These are phyloP conservation scores for Spatholobus suberectus DNA, from an alignment of 306 rosid genomes.

Conservation along the genomic window DNA sequence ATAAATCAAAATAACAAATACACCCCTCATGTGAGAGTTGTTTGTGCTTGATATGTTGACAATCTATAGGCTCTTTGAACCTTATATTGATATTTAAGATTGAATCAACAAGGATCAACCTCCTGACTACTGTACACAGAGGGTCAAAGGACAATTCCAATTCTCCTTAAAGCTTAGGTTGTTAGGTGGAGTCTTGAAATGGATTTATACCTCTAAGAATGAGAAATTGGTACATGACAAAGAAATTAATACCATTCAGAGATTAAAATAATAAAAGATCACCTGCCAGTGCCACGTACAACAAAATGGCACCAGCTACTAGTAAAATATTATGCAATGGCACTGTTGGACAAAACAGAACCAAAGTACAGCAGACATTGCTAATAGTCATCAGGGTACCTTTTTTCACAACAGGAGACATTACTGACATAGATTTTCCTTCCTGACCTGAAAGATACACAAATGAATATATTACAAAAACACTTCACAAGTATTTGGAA, in stretches of 20 bases:
- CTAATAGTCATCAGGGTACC: slow-evolving; percentile 61
- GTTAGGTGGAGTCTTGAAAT: not conserved
- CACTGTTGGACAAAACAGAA: slow-evolving; percentile 28
- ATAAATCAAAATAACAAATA: slow-evolving; percentile 8
- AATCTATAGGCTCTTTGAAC: not conserved
- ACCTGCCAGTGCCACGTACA: not conserved
- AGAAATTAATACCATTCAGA: not conserved
- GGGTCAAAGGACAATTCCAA: not conserved
- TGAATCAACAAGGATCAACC: not conserved
- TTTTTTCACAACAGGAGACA: slow-evolving; percentile 75
- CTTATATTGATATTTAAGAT: not conserved
- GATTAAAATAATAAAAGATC: not conserved
- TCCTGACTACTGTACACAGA: not conserved
- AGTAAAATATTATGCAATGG: slow-evolving; percentile 15
- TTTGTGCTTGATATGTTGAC: not conserved
- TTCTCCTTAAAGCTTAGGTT: not conserved
- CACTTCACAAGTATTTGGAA: slow-evolving; percentile 28
- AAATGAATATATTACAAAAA: slow-evolving; percentile 33
- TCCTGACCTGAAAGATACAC: slow-evolving; percentile 75
- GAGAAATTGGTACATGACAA: not conserved
- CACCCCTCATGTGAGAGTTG: not conserved
- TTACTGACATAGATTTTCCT: slow-evolving; percentile 75
- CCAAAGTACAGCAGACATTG: slow-evolving; percentile 37
- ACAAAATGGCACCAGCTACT: slow-evolving; percentile 4
- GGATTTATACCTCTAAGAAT: not conserved